Evolutionary conservation across 345 rosid genomes (phyloP).

Genomic region (Pistacia atlantica): DNA sequence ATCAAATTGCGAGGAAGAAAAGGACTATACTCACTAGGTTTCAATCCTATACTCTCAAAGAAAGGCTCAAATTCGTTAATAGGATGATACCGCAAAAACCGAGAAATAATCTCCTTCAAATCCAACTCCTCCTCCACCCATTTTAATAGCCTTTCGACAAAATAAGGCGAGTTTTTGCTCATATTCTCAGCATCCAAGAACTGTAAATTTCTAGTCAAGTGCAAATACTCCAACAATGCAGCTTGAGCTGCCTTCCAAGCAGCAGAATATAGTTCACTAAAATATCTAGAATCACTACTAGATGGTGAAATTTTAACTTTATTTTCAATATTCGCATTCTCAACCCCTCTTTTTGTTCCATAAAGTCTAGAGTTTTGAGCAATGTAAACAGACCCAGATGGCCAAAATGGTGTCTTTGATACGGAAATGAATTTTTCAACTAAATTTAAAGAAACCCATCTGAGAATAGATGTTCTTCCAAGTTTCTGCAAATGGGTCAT

Average conservation of each 20-base stretch:
- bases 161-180: slow-evolving; percentile 66
- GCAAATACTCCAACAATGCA: no score
- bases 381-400: no score
- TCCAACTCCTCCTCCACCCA: slow-evolving; percentile 39
- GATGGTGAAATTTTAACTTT: no score
- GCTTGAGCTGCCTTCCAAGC: no score
- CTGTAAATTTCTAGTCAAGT: slow-evolving; percentile 54
- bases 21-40: slow-evolving; percentile 41
- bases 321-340: no score
- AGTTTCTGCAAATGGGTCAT: slow-evolving; percentile 46
- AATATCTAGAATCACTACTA: no score
- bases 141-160: slow-evolving; percentile 38
- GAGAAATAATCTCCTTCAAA: slow-evolving; percentile 36
- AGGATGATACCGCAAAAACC: slow-evolving; percentile 68
- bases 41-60: slow-evolving; percentile 78
- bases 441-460: slow-evolving; percentile 35
- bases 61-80: slow-evolving; percentile 91
- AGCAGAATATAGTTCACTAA: no score
- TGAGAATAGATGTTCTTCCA: slow-evolving; percentile 37
- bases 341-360: no score
- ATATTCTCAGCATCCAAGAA: slow-evolving; percentile 69
- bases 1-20: slow-evolving; percentile 52
- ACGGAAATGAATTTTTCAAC: slow-evolving; percentile 22
- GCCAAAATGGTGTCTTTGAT: slow-evolving; percentile 9
- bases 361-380: no score